Evolutionary conservation across 2,329 filamentous ascomycete species (phyloP), one percentile per base, ranked within the genome.

Genomic region (Penicillium corylophilum): DNA sequence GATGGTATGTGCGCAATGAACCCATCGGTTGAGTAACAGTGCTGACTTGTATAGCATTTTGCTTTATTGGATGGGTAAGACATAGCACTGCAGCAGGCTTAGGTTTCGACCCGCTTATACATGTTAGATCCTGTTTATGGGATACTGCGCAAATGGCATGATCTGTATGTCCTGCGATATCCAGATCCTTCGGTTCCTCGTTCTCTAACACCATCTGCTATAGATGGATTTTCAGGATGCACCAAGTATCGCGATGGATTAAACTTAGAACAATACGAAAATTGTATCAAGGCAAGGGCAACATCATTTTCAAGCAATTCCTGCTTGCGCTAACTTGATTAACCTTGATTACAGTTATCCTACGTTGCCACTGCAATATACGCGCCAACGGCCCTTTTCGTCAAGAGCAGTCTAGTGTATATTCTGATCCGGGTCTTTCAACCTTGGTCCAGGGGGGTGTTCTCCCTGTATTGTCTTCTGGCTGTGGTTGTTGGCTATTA

Each of bases 1-100:
- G 51, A 54, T 48, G 51, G 51, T 54, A 50, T 47, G 51, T 15
- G 20, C 13, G 18, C 16, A 44, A 20, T 8, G 23, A 33, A 24
- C 31, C 26, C 10, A 44, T 26, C n/a, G 16, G 10, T 10, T n/a
- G 4, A 16, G 33, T 18, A 16, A 35, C 4, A 18, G 16, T 18
- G 33, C 33, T 35, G 33, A 35, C 9, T 4, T 6, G 7, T 35
- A 13, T 18, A 35, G 33, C 33, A 4, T n/a, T 35, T 35, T 35
- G 33, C 8, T 35, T 18, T 4, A 8, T 35, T 18, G 33, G 33
- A 35, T 35, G 33, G 33, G 33, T 35, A 35, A 13, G 16, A 8
- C 6, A 35, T 9, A 9, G 2, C 7, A 8, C 33, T 18, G n/a
- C 1, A 10, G 4, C 33, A 35, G 18, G 4, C 16, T 18, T 18